phyloP scores from a whole-genome alignment of 1,284 basidiomycete species.

The Takashimella koratensis region DNA sequence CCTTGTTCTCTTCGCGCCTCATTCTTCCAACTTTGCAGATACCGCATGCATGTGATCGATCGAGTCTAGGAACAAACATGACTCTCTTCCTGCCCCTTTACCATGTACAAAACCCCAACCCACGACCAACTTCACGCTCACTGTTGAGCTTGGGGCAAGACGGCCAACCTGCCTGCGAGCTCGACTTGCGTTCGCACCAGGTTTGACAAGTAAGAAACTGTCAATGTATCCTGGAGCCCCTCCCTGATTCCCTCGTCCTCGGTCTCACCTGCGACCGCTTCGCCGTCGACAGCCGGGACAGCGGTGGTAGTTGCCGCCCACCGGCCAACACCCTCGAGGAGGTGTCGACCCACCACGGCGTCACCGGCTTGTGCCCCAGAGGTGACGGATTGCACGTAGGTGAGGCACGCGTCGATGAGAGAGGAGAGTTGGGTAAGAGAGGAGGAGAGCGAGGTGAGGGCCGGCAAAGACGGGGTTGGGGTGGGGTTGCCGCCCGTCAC shows the following conservation, averaged over 20 bases:
- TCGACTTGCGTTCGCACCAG: conserved; percentile 92
- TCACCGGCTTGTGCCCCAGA: conserved; percentile 76
- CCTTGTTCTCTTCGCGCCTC: too few species aligned
- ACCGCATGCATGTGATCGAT: too few species aligned
- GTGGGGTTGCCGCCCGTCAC: conserved; percentile 53
- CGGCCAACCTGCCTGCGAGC: conserved; percentile 80
- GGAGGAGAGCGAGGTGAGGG: conserved; percentile 40
- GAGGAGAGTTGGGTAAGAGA: conserved; percentile 50
- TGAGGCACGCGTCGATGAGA: conserved; percentile 60
- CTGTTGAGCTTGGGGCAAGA: conserved; percentile 54
- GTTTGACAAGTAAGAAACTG: conserved; percentile 93
- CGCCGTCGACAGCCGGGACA: too few species aligned
- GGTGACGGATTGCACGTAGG: conserved; percentile 80
- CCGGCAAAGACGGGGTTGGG: conserved; percentile 39
- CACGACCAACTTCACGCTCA: conserved; percentile 1
- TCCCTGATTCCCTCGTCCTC: conserved; percentile 46
- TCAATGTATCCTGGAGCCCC: conserved; percentile 72
- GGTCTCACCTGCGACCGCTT: conserved; percentile 7
- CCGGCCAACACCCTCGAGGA: conserved; percentile 81
- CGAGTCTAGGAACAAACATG: too few species aligned
- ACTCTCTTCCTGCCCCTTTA: too few species aligned
- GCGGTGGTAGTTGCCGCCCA: conserved; percentile 58
- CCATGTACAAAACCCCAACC: too few species aligned
- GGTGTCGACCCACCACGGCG: conserved; percentile 81
- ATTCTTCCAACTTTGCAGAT: too few species aligned